These are phyloP conservation scores for Diaporthe aspalathi DNA, from an alignment of 2,329 filamentous ascomycete genomes.

Conservation along the genomic window DNA sequence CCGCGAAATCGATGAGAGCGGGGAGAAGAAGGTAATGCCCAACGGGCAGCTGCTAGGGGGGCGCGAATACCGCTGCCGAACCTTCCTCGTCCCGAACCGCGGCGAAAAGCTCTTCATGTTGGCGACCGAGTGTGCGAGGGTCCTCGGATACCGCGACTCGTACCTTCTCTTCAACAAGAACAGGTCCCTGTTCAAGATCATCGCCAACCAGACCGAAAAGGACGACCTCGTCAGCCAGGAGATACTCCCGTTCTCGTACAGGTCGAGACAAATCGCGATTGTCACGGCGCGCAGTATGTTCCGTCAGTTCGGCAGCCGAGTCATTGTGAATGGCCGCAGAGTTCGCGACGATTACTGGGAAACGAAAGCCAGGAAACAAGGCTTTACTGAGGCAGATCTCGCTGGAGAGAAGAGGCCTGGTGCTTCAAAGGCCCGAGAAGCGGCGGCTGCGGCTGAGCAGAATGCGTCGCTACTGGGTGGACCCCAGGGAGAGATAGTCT, in stretches of 20 bases:
- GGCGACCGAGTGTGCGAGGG: constrained; percentile 94
- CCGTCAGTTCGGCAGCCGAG: constrained; percentile 93
- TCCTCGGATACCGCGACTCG: constrained; percentile 95
- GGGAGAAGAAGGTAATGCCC: constrained; percentile 90
- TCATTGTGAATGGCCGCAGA: constrained; percentile 88
- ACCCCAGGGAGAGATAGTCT: constrained; percentile 87
- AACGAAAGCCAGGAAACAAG: constrained; percentile 94
- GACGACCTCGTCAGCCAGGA: constrained; percentile 96
- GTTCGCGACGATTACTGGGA: constrained; percentile 99
- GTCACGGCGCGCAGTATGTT: constrained; percentile 99
- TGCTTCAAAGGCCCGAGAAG: constrained; percentile 87
- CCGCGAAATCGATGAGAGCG: constrained; percentile 90
- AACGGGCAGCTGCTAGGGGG: constrained; percentile 85
- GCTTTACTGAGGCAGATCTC: constrained; percentile 95
- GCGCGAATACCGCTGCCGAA: constrained; percentile 91
- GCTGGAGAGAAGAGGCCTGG: constrained; percentile 97
- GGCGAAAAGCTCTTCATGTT: constrained; percentile 98
- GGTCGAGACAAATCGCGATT: constrained; percentile 98
- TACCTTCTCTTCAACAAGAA: constrained; percentile 99
- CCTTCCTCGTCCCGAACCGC: constrained; percentile 90
- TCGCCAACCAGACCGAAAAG: constrained; percentile 94
- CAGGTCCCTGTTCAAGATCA: constrained; percentile 95
- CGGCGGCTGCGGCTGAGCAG: constrained; percentile 75
- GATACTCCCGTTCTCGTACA: constrained; percentile 95
- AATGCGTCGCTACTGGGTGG: constrained; percentile 71